Percentiles rank a stretch among this genome's conserved stretches.
Conservation (phyloP, 257 asterid species). For the Nicotiana knightiana region DNA sequence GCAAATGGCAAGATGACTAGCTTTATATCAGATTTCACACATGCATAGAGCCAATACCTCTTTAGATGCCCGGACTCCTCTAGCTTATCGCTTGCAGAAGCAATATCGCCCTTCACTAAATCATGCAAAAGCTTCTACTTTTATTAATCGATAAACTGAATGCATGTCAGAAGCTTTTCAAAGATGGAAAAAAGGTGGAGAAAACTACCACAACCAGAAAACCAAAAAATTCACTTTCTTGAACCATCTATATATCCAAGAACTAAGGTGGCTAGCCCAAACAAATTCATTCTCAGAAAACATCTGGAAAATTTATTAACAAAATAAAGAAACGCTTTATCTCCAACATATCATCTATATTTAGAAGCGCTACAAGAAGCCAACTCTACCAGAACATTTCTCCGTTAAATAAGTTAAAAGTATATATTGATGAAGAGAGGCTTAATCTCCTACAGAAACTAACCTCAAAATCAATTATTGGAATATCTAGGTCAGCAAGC, state of each 20-base stretch:
- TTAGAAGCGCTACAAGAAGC: not conserved
- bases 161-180: slow-evolving; percentile 2
- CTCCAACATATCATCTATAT: not conserved
- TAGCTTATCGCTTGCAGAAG: slow-evolving; percentile 82
- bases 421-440: not conserved
- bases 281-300: not conserved
- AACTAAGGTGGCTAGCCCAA: slow-evolving; percentile 1
- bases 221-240: not conserved
- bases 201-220: not conserved
- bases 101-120: not conserved
- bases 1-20: not conserved
- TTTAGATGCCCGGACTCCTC: slow-evolving; percentile 93
- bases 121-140: not conserved
- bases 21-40: not conserved
- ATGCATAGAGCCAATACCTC: slow-evolving; percentile 48
- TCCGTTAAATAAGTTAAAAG: not conserved
- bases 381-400: not conserved
- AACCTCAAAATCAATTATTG: slow-evolving; percentile 1
- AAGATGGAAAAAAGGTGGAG: not conserved
- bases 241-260: not conserved
- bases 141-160: slow-evolving; percentile 1
- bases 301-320: not conserved
- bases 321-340: not conserved
- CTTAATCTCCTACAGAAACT: not conserved
- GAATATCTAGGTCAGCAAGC: not conserved